A percentile compares a stretch with the other conserved stretches of the same genome.
Evolutionary conservation across 1,284 basidiomycete genomes (phyloP).

Genomic region (Anthracocystis walkeri): DNA sequence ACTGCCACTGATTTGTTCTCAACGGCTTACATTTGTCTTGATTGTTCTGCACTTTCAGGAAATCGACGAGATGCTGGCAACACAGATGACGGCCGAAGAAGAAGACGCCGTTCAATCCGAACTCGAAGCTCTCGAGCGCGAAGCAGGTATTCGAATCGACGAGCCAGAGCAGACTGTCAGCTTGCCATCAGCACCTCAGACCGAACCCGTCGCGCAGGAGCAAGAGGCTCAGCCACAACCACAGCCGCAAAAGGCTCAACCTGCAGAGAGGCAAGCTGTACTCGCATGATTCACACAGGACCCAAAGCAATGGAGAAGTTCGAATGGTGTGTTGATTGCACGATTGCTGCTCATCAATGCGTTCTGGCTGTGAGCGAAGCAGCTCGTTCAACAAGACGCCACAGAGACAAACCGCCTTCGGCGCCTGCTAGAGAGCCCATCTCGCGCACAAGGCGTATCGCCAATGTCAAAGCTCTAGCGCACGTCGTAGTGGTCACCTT

Average conservation of each 20-base stretch:
- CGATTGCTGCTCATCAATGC: conserved; percentile 7
- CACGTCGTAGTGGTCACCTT: conserved; percentile 4
- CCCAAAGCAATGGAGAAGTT: background rate
- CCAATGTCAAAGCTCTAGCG: conserved; percentile 17
- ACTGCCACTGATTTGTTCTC: no score
- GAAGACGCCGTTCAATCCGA: conserved; percentile 92
- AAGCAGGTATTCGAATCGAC: conserved; percentile 29
- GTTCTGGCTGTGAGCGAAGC: conserved; percentile 19
- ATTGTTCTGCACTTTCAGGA: conserved; percentile 74
- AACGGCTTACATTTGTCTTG: background rate
- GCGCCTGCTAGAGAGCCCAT: conserved; percentile 28
- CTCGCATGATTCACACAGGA: conserved; percentile 20
- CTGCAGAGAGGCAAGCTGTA: conserved; percentile 30
- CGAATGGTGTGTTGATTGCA: background rate
- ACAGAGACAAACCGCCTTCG: conserved; percentile 36
- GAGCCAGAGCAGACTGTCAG: conserved; percentile 21
- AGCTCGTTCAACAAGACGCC: conserved; percentile 28
- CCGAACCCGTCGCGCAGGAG: conserved; percentile 34
- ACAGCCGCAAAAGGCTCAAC: conserved; percentile 18
- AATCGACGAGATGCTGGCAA: conserved; percentile 87
- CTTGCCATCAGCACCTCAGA: conserved; percentile 42
- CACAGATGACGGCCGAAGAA: conserved; percentile 85
- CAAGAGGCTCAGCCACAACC: conserved; percentile 16
- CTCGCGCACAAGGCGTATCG: conserved; percentile 35
- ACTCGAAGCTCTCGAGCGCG: conserved; percentile 52